Percentiles rank a stretch among this genome's conserved stretches.
phyloP scores from a whole-genome alignment of 2,329 filamentous ascomycete genomes.

The Apiospora aurea region DNA sequence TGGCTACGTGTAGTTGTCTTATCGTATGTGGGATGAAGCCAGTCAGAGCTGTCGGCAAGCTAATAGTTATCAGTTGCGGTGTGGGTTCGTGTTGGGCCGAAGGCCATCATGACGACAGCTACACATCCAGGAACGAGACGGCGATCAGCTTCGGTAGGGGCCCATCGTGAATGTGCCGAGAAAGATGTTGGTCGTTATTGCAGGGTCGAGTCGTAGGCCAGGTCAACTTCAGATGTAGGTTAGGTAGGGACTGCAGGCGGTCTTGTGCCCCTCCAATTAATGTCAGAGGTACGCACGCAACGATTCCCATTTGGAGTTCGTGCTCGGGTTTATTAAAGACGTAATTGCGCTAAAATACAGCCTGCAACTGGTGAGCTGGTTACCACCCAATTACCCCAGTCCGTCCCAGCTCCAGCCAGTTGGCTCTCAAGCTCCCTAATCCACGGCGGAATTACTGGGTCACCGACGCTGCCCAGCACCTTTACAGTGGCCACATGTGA shows the following conservation, averaged over 20 bases:
- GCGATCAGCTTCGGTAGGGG: neutral
- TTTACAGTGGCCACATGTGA: conserved; percentile 10
- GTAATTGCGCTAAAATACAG: conserved; percentile 11
- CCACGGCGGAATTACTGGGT: conserved; percentile 14
- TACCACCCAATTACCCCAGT: conserved; percentile 3
- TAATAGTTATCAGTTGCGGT: conserved; percentile 18
- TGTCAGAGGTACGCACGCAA: conserved; percentile 4
- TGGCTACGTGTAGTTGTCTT: conserved; percentile 2
- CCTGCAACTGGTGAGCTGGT: conserved; percentile 14
- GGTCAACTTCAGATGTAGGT: neutral
- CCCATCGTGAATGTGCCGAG: neutral
- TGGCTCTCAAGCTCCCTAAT: neutral
- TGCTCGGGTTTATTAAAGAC: conserved; percentile 12
- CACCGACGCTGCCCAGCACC: conserved; percentile 14
- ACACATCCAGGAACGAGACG: conserved; percentile 13
- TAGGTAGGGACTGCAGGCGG: neutral
- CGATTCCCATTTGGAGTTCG: conserved; percentile 12
- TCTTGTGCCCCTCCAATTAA: conserved; percentile 21
- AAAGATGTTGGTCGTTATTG: neutral
- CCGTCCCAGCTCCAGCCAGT: conserved; percentile 2
- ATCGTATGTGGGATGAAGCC: conserved; percentile 4
- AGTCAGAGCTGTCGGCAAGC: conserved; percentile 5
- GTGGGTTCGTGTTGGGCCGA: conserved; percentile 11
- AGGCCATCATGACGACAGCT: conserved; percentile 21
- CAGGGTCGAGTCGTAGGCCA: conserved; percentile 7